Evolutionary conservation across 1,139 yeast genomes (phyloP), one percentile per base, ranked within the genome.

Genomic region (Blastobotrys proliferans): DNA sequence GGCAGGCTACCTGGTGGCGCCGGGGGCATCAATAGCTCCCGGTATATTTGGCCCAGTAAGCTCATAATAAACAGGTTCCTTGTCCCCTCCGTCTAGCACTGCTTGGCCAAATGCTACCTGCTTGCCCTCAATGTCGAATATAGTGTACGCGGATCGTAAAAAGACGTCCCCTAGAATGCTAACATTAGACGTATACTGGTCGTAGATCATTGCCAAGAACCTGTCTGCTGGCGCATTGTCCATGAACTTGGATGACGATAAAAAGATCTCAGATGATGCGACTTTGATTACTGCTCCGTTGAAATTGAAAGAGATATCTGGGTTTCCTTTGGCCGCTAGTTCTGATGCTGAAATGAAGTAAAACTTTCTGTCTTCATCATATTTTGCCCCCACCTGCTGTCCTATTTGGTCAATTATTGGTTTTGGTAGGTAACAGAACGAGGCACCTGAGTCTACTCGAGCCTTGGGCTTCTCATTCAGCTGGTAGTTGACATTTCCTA

Each of bases 91-190:
- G n/a, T n/a, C n/a, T n/a, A 33, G 27, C 3, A 4, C 3, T 13
- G 53, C 54, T 36, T 48, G 55, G 10, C 53, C 57, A 19, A 53
- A 33, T 3, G 54, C 51, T 6, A 53, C 42, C 41, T 53, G 47
- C 14, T 47, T 28, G 39, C 49, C 42, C 19, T 51, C 51, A 29
- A 83, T 65, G 61, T 87, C 88, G 54, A 76, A 86, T 31, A 86
- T 94, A 41, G 81, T 76, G 60, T 87, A 87, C 6, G 85, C 88
- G 42, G 76, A 70, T 48, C 86, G 72, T 54, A 88, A 66, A 62
- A 87, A 79, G 24, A 80, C 74, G 61, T 84, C 95, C 30, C 96
- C 96, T 14, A 86, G 60, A 27, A 52, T 51, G 37, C 48, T 51
- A 35, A 45, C 46, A 6, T 54, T 54, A 44, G 51, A 40, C 14